Conservation (phyloP, 23 red algal species). For the Agarophyton chilense region DNA sequence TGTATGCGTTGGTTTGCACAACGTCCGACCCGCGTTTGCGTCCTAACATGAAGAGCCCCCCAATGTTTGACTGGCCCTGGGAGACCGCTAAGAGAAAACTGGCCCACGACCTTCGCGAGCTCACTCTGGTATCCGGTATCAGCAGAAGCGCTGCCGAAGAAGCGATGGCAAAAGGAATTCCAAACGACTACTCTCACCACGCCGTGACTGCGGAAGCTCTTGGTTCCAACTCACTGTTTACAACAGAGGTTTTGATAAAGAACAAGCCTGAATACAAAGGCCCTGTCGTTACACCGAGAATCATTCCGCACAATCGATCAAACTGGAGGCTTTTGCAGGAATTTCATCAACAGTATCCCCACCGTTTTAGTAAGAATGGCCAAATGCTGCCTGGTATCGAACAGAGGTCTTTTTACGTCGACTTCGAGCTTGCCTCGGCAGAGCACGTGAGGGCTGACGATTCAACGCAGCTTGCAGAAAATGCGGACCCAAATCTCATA, state of each 20-base stretch:
- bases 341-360: constrained; percentile 1
- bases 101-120: constrained; percentile 19
- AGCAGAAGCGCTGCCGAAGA: background rate
- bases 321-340: constrained; percentile 47
- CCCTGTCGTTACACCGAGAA: constrained; percentile 2
- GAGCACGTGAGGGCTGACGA: constrained; percentile 8
- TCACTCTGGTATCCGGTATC: constrained; percentile 46
- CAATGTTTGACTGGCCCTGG: constrained; percentile 55
- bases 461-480: background rate
- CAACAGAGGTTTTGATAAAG: background rate
- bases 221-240: constrained; percentile 11
- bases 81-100: constrained; percentile 25
- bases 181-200: constrained; percentile 41
- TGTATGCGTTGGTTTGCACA: background rate
- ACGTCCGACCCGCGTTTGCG: constrained; percentile 17
- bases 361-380: constrained; percentile 7
- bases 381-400: background rate
- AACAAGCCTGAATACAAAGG: constrained; percentile 50
- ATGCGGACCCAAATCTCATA: background rate
- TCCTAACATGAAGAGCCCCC: constrained; percentile 51
- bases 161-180: constrained; percentile 34
- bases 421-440: constrained; percentile 50
- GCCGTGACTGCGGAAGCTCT: constrained; percentile 24
- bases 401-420: constrained; percentile 54
- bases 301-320: constrained; percentile 42